Percentiles rank a stretch among this genome's conserved stretches.
Conservation (phyloP, 768 basidiomycete genomes). For the Symmetrospora coprosmae region DNA sequence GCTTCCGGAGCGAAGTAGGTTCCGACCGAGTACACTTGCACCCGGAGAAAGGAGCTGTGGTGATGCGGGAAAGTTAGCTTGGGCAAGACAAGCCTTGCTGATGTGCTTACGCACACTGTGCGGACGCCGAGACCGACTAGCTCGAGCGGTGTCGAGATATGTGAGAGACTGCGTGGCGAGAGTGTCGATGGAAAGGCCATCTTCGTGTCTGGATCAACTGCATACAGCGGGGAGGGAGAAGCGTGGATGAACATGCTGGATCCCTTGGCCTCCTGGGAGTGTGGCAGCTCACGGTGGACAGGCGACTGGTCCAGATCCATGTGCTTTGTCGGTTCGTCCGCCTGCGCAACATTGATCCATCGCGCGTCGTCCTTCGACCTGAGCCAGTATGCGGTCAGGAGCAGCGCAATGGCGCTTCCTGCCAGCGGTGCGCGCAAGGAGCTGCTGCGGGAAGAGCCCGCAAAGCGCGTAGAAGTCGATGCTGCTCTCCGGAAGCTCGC, state of each 20-base stretch:
- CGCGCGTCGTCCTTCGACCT: no score
- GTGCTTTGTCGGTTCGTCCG: not conserved
- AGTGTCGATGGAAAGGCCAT: slow-evolving; percentile 35
- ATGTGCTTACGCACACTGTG: slow-evolving; percentile 32
- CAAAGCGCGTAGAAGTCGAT: no score
- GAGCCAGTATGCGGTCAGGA: no score
- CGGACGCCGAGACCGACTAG: slow-evolving; percentile 40
- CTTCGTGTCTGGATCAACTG: slow-evolving; percentile 37
- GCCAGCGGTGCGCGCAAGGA: no score
- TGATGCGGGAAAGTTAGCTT: no score
- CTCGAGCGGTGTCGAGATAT: slow-evolving; percentile 27
- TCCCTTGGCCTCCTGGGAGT: no score
- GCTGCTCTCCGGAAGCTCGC: no score
- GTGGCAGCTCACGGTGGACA: slow-evolving; percentile 7
- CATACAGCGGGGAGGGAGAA: not conserved
- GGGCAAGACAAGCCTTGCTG: no score
- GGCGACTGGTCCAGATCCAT: slow-evolving; percentile 12
- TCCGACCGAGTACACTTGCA: slow-evolving; percentile 39
- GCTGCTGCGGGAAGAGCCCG: no score
- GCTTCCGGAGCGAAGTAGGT: slow-evolving; percentile 36
- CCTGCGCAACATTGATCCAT: not conserved
- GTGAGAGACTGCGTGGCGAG: slow-evolving; percentile 18
- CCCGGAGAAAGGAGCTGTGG: slow-evolving; percentile 35
- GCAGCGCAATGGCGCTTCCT: no score
- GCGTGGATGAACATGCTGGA: no score